A percentile compares a stretch with the other conserved stretches of the same genome.
These are phyloP conservation scores for Acarospora socialis DNA, from an alignment of 2,329 filamentous ascomycete species.

Conservation along the genomic window DNA sequence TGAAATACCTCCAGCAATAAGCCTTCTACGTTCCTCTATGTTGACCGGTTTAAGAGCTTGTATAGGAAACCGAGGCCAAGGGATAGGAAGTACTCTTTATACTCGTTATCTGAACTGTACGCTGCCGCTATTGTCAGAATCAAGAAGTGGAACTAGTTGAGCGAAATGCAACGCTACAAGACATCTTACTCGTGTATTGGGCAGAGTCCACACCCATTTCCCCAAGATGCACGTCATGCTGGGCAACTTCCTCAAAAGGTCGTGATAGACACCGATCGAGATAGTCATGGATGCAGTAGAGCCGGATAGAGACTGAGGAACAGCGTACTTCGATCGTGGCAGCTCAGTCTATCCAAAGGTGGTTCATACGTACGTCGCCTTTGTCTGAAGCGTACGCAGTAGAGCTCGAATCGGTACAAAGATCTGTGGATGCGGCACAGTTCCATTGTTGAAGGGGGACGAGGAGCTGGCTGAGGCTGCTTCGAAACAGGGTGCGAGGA, in stretches of 20 bases:
- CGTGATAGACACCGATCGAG: background rate
- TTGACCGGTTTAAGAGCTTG: too few species aligned
- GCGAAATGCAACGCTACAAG: too few species aligned
- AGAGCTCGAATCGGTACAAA: background rate
- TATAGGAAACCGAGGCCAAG: background rate
- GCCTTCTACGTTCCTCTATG: too few species aligned
- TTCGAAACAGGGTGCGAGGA: background rate
- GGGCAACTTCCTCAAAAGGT: background rate
- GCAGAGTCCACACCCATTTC: background rate
- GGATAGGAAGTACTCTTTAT: background rate
- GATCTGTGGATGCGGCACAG: background rate
- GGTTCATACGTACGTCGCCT: too few species aligned
- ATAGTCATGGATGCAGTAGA: background rate
- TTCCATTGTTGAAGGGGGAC: background rate
- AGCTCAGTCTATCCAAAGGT: background rate
- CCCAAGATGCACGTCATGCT: background rate
- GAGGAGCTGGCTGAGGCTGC: background rate
- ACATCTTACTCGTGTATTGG: background rate
- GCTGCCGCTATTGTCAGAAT: too few species aligned
- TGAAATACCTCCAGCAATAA: too few species aligned
- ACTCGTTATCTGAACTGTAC: too few species aligned
- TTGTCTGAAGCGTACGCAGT: background rate
- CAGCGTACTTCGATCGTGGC: background rate
- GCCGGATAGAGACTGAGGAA: background rate
- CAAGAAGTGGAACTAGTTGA: too few species aligned